These are phyloP conservation scores for Cubamyces sp. DNA, from an alignment of 768 basidiomycete species.

Conservation along the genomic window DNA sequence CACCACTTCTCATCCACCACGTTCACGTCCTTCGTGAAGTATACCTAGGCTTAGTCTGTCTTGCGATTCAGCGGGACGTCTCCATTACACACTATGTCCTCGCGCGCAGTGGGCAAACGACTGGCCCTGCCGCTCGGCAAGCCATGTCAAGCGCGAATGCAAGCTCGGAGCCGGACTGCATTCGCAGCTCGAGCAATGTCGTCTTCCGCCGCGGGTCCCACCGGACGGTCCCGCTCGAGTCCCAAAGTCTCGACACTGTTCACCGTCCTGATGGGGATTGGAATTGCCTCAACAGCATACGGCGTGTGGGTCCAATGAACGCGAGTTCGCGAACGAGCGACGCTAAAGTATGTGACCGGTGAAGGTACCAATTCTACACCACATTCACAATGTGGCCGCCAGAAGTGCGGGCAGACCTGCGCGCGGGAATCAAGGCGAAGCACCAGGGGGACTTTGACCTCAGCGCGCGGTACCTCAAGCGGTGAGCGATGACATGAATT, in stretches of 20 bases:
- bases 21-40: no score
- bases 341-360: slow-evolving; percentile 12
- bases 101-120: slow-evolving; percentile 1
- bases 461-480: slow-evolving; percentile 54
- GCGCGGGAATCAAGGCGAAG: slow-evolving; percentile 65
- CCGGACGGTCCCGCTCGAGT: slow-evolving; percentile 17
- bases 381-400: slow-evolving; percentile 68
- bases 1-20: background rate
- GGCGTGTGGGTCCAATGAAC: slow-evolving; percentile 42
- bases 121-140: background rate
- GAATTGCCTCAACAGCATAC: slow-evolving; percentile 45
- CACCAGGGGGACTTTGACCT: slow-evolving; percentile 55
- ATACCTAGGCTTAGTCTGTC: no score
- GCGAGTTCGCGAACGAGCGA: slow-evolving; percentile 8
- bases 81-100: background rate
- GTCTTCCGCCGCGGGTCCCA: background rate
- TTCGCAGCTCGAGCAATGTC: background rate
- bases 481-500: slow-evolving; percentile 43
- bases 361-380: slow-evolving; percentile 59
- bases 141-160: background rate
- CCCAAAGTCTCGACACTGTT: slow-evolving; percentile 44
- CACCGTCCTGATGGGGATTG: slow-evolving; percentile 40
- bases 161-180: background rate
- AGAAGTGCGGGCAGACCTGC: slow-evolving; percentile 65
- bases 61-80: background rate